Evolutionary conservation across 2,329 filamentous ascomycete genomes (phyloP), one percentile per base, ranked within the genome.

Genomic region (Fusarium kyushuense): DNA sequence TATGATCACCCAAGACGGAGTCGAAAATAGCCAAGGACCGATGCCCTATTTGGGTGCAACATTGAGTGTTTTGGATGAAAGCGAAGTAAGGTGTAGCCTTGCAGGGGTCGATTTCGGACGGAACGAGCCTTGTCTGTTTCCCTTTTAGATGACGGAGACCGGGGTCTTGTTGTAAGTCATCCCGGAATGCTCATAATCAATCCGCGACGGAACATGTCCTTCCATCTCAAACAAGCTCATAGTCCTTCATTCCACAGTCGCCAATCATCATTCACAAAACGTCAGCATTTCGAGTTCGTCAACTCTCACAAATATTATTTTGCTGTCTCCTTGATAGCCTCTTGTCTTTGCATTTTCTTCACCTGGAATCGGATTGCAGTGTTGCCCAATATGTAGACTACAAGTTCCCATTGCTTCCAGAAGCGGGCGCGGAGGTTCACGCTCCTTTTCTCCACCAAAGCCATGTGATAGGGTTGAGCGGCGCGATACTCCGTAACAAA

Each of bases 401-500:
- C 13, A 33, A 30, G 4, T n/a, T n/a, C 23, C 32, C 29, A 19
- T 43, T 30, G 19, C 19, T 54, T 57, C 54, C 54, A 43, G 47
- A 57, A 57, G 23, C 29, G 21, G 54, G 14, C 29, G 46, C 54
- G 47, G 54, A 57, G 35, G 54, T 6, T 43, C 8, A 35, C 13
- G 29, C 23, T 57, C 54, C 54, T 57, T 43, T 32, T 41, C 25
- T 47, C 27, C 35, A 17, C 27, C 27, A 10, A 13, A 29, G 17
- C 23, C 29, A 35, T 35, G 27, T 25, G 27, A 27, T 35, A 17
- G 17, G 32, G 32, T 35, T 35, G 9, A 35, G 16, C 32, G 32
- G 32, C 32, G 32, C 32, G 32, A 35, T 10, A 16, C 16, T 35
- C 32, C 32, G 32, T 17, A 35, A 35, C 32, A 35, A 35, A 35